Evolutionary conservation across 2,329 filamentous ascomycete genomes (phyloP).

Genomic region (Colletotrichum trifolii): DNA sequence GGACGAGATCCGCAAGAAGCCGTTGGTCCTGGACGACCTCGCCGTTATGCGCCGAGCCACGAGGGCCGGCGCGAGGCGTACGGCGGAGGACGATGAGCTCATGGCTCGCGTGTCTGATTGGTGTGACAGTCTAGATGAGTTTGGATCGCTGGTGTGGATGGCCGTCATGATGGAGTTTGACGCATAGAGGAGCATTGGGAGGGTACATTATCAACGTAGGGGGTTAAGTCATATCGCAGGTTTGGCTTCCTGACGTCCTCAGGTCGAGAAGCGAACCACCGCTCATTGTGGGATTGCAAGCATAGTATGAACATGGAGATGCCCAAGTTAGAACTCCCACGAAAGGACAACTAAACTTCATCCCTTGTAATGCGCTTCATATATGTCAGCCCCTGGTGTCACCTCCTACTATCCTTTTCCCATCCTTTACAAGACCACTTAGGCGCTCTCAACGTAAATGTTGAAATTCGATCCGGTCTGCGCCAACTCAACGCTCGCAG

Average conservation of each 20-base stretch:
- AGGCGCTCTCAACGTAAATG: not conserved
- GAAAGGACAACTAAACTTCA: not conserved
- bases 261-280: too few relatives aligned
- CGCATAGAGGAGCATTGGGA: not conserved
- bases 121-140: constrained; percentile 43
- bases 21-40: constrained; percentile 15
- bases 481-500: not conserved
- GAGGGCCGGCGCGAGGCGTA: not conserved
- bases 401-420: not conserved
- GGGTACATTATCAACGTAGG: too few relatives aligned
- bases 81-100: constrained; percentile 12
- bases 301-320: too few relatives aligned
- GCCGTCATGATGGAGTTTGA: constrained; percentile 43
- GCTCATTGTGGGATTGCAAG: too few relatives aligned
- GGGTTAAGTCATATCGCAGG: too few relatives aligned
- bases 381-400: not conserved
- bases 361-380: not conserved
- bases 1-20: constrained; percentile 1
- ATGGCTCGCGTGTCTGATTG: constrained; percentile 39
- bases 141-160: constrained; percentile 45
- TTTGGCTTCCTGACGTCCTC: too few relatives aligned
- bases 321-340: not conserved
- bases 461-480: not conserved
- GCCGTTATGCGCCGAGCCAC: not conserved
- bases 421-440: not conserved